Conservation (phyloP, 2,329 filamentous ascomycete species). For the Westerdykella aurantiaca region DNA sequence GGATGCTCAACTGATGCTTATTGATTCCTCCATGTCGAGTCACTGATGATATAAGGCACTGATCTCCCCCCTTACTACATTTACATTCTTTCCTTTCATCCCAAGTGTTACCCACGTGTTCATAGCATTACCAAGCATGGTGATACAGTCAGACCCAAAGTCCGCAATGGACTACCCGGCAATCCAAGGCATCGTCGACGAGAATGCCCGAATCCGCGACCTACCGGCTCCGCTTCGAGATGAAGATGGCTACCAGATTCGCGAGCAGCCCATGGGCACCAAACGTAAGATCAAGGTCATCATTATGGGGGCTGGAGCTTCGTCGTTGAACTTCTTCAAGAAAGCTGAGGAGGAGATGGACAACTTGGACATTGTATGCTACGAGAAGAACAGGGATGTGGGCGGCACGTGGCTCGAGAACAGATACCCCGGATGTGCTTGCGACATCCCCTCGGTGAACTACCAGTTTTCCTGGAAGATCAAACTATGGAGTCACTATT, state of each 20-base stretch:
- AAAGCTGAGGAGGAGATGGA: conserved; percentile 40
- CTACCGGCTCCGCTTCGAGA: conserved; percentile 34
- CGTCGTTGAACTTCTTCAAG: conserved; percentile 40
- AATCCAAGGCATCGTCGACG: conserved; percentile 10
- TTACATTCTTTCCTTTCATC: background rate
- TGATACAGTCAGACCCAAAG: conserved; percentile 16
- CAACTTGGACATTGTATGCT: conserved; percentile 38
- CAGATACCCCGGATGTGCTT: conserved; percentile 39
- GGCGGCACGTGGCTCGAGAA: conserved; percentile 43
- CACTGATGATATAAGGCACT: background rate
- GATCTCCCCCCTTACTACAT: background rate
- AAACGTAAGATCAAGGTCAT: conserved; percentile 38
- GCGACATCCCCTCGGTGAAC: conserved; percentile 45
- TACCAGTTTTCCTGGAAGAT: conserved; percentile 51
- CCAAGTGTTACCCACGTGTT: background rate
- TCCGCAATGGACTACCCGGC: conserved; percentile 1
- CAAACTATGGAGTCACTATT: conserved; percentile 44
- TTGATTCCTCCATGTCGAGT: conserved; percentile 1
- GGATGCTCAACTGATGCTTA: background rate
- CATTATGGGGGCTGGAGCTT: conserved; percentile 42
- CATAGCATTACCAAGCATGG: conserved; percentile 7
- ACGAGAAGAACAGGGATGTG: conserved; percentile 38
- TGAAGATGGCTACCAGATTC: conserved; percentile 39
- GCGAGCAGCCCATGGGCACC: conserved; percentile 41
- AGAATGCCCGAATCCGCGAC: conserved; percentile 23